Conservation (phyloP, 2,329 filamentous ascomycete genomes). For the Epichloe amarillans region DNA sequence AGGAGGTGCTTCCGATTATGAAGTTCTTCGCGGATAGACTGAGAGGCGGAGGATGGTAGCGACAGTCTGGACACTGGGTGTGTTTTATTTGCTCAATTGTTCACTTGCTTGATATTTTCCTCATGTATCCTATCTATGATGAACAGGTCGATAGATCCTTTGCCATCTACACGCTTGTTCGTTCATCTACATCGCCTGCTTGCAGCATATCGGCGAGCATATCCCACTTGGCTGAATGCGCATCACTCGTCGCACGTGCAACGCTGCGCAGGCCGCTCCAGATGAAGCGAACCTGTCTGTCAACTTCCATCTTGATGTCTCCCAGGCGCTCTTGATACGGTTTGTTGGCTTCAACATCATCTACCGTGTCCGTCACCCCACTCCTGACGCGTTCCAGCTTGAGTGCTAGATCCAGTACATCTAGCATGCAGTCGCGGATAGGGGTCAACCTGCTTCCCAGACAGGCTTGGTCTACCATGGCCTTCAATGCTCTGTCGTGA, state of each 20-base stretch:
- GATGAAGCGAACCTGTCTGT: conserved; percentile 55
- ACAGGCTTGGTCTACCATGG: conserved; percentile 54
- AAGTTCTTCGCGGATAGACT: conserved; percentile 61
- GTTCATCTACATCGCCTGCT: conserved; percentile 20
- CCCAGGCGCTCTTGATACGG: conserved; percentile 38
- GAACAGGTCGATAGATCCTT: too few relatives aligned
- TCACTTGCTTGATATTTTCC: too few relatives aligned
- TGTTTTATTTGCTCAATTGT: not conserved
- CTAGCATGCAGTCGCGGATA: conserved; percentile 60
- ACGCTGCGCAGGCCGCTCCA: conserved; percentile 60
- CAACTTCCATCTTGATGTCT: conserved; percentile 48
- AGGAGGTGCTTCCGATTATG: conserved; percentile 88
- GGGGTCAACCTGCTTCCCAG: conserved; percentile 54
- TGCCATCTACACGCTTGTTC: not conserved
- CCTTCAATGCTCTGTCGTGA: conserved; percentile 50
- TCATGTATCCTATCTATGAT: too few relatives aligned
- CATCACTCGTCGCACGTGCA: conserved; percentile 57
- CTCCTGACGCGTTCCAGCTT: conserved; percentile 49
- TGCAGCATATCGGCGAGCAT: conserved; percentile 70
- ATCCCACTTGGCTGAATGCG: conserved; percentile 54
- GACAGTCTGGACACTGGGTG: conserved; percentile 4
- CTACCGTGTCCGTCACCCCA: conserved; percentile 5
- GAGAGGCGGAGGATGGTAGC: conserved; percentile 10
- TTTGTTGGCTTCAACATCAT: conserved; percentile 19
- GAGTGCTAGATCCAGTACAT: conserved; percentile 62